These are phyloP conservation scores for Lathyrus aphaca DNA, from an alignment of 306 rosid genomes.

Conservation along the genomic window DNA sequence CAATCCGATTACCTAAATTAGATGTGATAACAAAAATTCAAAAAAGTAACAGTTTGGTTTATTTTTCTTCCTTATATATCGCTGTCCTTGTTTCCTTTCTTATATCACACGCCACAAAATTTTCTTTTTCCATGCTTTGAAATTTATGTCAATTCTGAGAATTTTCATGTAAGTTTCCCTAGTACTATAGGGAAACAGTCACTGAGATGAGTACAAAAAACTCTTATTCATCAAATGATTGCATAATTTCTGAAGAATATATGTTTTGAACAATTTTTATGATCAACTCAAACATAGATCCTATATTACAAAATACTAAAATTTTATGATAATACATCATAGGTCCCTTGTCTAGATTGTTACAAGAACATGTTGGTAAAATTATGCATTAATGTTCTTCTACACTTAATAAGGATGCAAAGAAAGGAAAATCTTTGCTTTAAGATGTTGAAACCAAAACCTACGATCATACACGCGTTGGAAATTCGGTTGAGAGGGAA, in stretches of 20 bases:
- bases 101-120: slow-evolving; percentile 9
- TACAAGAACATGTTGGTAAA: slow-evolving; percentile 22
- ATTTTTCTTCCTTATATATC: neutral
- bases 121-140: slow-evolving; percentile 14
- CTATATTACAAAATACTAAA: slow-evolving; percentile 25
- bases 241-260: slow-evolving; percentile 7
- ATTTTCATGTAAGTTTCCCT: slow-evolving; percentile 11
- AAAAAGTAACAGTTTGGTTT: neutral
- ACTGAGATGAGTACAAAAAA: slow-evolving; percentile 8
- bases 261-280: neutral
- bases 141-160: slow-evolving; percentile 1
- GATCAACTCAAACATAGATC: slow-evolving; percentile 15
- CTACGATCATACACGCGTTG: neutral
- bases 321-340: slow-evolving; percentile 21
- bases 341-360: slow-evolving; percentile 31
- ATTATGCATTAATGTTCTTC: slow-evolving; percentile 31
- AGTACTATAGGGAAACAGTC: slow-evolving; percentile 24
- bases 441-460: slow-evolving; percentile 7
- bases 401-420: slow-evolving; percentile 22
- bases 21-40: slow-evolving; percentile 20
- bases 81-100: slow-evolving; percentile 30
- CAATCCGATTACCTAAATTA: neutral
- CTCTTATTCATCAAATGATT: neutral
- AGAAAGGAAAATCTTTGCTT: slow-evolving; percentile 36
- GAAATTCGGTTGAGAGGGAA: neutral